A percentile compares a stretch with the other conserved stretches of the same genome.
Conservation (phyloP, 2,329 filamentous ascomycete species). For the Stagonosporopsis chrysanthemi region DNA sequence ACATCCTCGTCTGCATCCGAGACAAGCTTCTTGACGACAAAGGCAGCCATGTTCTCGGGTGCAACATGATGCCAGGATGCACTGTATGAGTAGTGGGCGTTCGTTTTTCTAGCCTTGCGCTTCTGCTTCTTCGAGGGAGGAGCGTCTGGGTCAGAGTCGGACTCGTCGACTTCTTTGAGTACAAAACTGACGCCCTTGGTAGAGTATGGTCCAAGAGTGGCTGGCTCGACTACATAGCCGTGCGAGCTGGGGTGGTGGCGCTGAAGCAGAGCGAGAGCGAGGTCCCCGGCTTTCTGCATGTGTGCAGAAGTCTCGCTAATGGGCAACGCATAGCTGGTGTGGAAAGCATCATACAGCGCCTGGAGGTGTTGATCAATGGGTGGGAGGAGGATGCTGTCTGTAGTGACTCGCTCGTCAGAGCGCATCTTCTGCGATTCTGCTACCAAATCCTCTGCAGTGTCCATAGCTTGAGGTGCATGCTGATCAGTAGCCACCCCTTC, state of each 20-base stretch:
- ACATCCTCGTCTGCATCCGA: background rate
- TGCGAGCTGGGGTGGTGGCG: conserved; percentile 34
- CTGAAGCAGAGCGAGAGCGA: conserved; percentile 29
- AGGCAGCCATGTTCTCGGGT: conserved; percentile 26
- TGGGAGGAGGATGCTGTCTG: background rate
- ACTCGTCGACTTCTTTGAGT: conserved; percentile 15
- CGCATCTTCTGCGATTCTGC: background rate
- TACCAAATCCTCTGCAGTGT: background rate
- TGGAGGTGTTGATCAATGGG: conserved; percentile 10
- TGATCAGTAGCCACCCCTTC: background rate
- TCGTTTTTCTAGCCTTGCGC: background rate
- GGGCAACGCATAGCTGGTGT: conserved; percentile 14
- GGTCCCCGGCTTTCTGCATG: conserved; percentile 27
- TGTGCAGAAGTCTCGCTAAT: conserved; percentile 18
- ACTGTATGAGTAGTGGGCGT: background rate
- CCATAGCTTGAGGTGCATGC: background rate
- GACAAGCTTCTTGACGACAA: conserved; percentile 23
- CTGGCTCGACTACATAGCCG: conserved; percentile 26
- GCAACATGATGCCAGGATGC: conserved; percentile 19
- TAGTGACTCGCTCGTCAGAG: background rate
- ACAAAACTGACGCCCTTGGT: conserved; percentile 25
- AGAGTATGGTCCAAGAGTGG: conserved; percentile 17
- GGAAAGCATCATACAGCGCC: conserved; percentile 22
- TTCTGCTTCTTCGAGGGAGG: conserved; percentile 10
- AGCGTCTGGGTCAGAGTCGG: conserved; percentile 11